Evolutionary conservation across 106 monocot species (phyloP).

Genomic region (Vanilla planifolia): DNA sequence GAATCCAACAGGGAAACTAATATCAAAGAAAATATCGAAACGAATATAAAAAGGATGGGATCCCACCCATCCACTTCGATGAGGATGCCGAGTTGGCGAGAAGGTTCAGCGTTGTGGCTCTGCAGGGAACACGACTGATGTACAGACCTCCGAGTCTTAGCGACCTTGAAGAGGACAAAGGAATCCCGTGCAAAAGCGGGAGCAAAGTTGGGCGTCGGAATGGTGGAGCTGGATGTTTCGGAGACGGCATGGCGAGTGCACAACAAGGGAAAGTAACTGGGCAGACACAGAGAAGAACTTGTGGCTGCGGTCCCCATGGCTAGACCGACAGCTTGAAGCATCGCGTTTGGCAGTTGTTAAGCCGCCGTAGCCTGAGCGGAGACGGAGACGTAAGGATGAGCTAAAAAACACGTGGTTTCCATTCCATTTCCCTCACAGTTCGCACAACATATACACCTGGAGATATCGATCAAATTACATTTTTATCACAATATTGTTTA

Average conservation of each 20-base stretch:
- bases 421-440: too few species aligned
- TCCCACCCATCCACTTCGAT: constrained; percentile 68
- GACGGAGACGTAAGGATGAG: too few species aligned
- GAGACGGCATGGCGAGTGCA: constrained; percentile 1
- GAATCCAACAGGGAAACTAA: neutral
- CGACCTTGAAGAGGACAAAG: constrained; percentile 3
- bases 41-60: neutral
- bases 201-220: constrained; percentile 5
- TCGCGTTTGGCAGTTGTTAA: too few species aligned
- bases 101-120: neutral
- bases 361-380: too few species aligned
- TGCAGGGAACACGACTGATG: constrained; percentile 10
- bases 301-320: constrained; percentile 6
- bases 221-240: constrained; percentile 10
- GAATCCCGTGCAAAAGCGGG: neutral
- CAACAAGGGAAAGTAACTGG: constrained; percentile 7
- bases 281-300: constrained; percentile 7
- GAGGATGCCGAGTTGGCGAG: constrained; percentile 36
- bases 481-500: too few species aligned
- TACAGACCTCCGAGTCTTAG: neutral
- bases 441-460: too few species aligned
- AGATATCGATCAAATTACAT: too few species aligned
- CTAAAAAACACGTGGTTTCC: too few species aligned
- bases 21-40: neutral
- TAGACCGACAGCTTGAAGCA: too few species aligned